phyloP scores from a whole-genome alignment of 108 stramenopile genomes.

The Fragilaria radians region DNA sequence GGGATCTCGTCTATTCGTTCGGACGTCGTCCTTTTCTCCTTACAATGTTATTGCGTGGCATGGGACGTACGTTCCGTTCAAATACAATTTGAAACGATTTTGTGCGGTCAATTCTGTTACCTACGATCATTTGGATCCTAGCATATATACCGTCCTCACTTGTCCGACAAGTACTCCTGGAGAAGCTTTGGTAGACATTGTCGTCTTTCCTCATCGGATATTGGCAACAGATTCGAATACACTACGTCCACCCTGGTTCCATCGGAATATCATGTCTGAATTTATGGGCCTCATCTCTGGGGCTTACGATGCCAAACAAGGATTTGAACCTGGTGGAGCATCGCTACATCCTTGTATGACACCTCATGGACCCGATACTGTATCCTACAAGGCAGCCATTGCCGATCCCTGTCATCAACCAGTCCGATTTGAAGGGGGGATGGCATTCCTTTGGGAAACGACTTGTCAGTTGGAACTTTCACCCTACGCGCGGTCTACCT shows the following conservation, averaged over 20 bases:
- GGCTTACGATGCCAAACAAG: conserved; percentile 81
- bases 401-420: conserved; percentile 53
- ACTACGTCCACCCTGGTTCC: conserved; percentile 93
- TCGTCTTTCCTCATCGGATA: conserved; percentile 89
- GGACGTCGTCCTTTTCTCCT: conserved; percentile 58
- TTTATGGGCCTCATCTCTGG: conserved; percentile 93
- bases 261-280: conserved; percentile 90
- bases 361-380: conserved; percentile 87
- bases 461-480: conserved; percentile 53
- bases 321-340: conserved; percentile 83
- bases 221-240: conserved; percentile 90
- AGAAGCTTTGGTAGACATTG: conserved; percentile 84
- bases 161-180: conserved; percentile 40
- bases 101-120: conserved; percentile 84
- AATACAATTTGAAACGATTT: conserved; percentile 82
- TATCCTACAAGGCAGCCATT: conserved; percentile 34
- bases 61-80: conserved; percentile 90
- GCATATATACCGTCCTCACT: conserved; percentile 90
- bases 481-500: conserved; percentile 46
- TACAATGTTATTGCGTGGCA: conserved; percentile 96
- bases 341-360: conserved; percentile 84
- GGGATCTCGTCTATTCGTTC: conserved; percentile 51
- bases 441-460: conserved; percentile 97
- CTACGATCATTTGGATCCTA: conserved; percentile 92
- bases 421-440: conserved; percentile 63